Evolutionary conservation across 2,329 filamentous ascomycete genomes (phyloP), one percentile per base, ranked within the genome.

Genomic region (Aspergillus novoparasiticus): DNA sequence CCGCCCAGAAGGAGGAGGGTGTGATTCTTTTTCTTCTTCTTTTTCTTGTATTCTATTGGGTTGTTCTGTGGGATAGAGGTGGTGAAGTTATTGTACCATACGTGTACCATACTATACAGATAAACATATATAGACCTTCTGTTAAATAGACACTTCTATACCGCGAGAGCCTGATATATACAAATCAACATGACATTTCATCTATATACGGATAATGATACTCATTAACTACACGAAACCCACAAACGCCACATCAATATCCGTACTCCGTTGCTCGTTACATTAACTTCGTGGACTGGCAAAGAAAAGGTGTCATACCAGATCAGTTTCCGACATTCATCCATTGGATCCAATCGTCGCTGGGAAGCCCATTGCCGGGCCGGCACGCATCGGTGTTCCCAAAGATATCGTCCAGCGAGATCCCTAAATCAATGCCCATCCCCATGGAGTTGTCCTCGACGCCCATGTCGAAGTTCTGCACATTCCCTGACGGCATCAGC

Each of bases 341-440:
- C 76, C 76, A 79, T 62, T 77, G 74, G 32, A 70, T 71, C 77
- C 76, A 79, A 23, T 79, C 77, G 39, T 78, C 77, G 61, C 73
- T 76, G 57, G 69, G 58, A 43, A 69, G 65, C 34, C 65, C 69
- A 34, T 69, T 67, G 62, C 57, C 69, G 28, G 70, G 67, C 57
- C 71, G 70, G 65, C 62, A 71, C 12, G 63, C 59, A 16, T 71
- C 72, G 28, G 70, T 69, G 62, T 73, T 80, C 32, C 78, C 79
- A 43, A 80, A 78, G n/a, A 81, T 67, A 60, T 81, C 78, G 51
- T 80, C 79, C 59, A 79, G 71, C 12, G 74, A 73, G 19, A 79
- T 72, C 2, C 75, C 74, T 45, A 78, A 59, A 55, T 78, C 76
- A 61, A 76, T 67, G 21, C 74, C 72, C 66, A 74, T 72, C 14